These are phyloP conservation scores for Teratosphaeria pseudoeucalypti DNA, from an alignment of 2,329 filamentous ascomycete species.

Conservation along the genomic window DNA sequence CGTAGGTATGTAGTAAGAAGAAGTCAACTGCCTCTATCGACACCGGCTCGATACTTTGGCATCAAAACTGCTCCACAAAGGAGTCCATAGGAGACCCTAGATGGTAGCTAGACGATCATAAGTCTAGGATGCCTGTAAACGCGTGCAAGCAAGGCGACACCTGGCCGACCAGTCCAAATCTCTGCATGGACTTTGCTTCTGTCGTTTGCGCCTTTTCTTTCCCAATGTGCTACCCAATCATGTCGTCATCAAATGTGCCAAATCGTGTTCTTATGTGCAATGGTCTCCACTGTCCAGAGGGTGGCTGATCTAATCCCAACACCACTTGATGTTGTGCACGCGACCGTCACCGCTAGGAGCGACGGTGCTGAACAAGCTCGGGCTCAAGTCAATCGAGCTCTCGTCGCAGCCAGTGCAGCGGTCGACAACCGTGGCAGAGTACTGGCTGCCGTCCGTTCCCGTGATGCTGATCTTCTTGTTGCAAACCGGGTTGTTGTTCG, in stretches of 20 bases:
- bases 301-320: conserved; percentile 5
- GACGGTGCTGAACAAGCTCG: conserved; percentile 29
- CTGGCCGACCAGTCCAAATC: background rate
- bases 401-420: conserved; percentile 61
- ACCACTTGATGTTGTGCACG: conserved; percentile 31
- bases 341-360: conserved; percentile 23
- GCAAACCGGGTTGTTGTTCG: conserved; percentile 62
- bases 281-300: background rate
- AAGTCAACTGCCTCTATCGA: background rate
- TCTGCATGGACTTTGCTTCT: background rate
- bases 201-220: background rate
- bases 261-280: background rate
- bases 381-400: conserved; percentile 50
- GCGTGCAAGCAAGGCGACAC: background rate
- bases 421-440: conserved; percentile 54
- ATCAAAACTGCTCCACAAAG: no score
- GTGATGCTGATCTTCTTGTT: conserved; percentile 56
- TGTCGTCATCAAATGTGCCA: background rate
- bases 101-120: no score
- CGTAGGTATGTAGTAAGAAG: background rate
- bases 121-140: background rate
- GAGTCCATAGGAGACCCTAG: no score
- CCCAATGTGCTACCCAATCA: background rate
- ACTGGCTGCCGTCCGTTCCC: conserved; percentile 45
- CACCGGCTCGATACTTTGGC: no score